A percentile compares a stretch with the other conserved stretches of the same genome.
Evolutionary conservation across 1,284 basidiomycete species (phyloP).

Genomic region (Mrakiaceae sp.): DNA sequence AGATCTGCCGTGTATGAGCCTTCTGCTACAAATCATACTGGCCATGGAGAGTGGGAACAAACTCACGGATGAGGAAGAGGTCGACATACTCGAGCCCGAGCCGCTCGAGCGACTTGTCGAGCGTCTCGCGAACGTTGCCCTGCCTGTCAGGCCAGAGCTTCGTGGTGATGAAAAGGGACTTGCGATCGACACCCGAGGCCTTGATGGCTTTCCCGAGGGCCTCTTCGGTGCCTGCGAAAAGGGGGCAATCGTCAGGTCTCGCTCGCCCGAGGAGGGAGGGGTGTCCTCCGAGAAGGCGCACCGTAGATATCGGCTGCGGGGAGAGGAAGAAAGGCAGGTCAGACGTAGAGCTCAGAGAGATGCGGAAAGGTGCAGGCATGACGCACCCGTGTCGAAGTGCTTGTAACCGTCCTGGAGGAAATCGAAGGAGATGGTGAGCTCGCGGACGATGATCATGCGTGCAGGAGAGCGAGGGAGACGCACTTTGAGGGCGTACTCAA

Average conservation of each 20-base stretch:
- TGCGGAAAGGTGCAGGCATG: background rate
- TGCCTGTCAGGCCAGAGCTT: conserved; percentile 8
- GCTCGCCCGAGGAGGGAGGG: too few species aligned
- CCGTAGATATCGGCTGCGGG: too few species aligned
- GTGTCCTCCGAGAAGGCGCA: too few species aligned
- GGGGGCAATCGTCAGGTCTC: conserved; percentile 16
- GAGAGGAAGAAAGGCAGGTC: too few species aligned
- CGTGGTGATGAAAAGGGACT: conserved; percentile 1
- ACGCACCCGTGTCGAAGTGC: conserved; percentile 9
- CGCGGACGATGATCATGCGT: background rate
- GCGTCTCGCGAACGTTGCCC: conserved; percentile 16
- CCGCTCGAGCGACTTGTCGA: conserved; percentile 24
- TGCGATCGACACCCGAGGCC: background rate
- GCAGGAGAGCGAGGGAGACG: conserved; percentile 5
- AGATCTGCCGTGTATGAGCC: too few species aligned
- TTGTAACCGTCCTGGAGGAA: conserved; percentile 15
- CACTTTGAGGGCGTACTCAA: too few species aligned
- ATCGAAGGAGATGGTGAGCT: background rate
- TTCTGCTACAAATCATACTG: too few species aligned
- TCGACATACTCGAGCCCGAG: conserved; percentile 27
- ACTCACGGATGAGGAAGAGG: conserved; percentile 39
- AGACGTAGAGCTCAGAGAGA: too few species aligned
- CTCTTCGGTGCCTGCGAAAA: conserved; percentile 52
- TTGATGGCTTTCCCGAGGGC: conserved; percentile 7
- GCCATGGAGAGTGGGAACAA: too few species aligned